phyloP scores from a whole-genome alignment of 495 filamentous ascomycete species.

The Beverwykella pulmonaria region DNA sequence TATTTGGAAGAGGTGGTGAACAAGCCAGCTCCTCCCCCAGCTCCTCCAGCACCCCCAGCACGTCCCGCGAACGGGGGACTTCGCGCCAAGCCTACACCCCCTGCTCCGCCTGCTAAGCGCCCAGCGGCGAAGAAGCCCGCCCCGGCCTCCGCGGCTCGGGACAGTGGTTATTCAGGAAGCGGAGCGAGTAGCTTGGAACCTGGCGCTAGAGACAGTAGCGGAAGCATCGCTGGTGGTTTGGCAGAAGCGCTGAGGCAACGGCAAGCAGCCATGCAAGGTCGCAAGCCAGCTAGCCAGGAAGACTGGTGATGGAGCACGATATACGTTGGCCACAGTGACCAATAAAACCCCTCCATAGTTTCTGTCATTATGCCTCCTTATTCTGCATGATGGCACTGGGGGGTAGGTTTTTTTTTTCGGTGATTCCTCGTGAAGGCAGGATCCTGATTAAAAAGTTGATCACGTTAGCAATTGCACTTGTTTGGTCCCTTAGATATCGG shows the following conservation, averaged over 20 bases:
- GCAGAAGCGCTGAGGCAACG: slow-evolving; percentile 78
- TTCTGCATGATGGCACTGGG: slow-evolving; percentile 7
- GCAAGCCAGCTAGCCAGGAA: slow-evolving; percentile 68
- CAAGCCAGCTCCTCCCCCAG: slow-evolving; percentile 42
- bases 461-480: slow-evolving; percentile 17
- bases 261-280: slow-evolving; percentile 68
- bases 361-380: neutral
- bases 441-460: slow-evolving; percentile 35
- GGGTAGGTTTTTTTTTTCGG: neutral
- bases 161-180: slow-evolving; percentile 54
- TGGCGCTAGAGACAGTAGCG: slow-evolving; percentile 54
- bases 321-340: neutral
- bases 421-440: slow-evolving; percentile 12
- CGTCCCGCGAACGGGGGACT: slow-evolving; percentile 50
- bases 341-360: neutral
- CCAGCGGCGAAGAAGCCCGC: slow-evolving; percentile 70
- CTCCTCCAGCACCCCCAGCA: slow-evolving; percentile 48
- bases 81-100: slow-evolving; percentile 72
- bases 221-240: slow-evolving; percentile 77
- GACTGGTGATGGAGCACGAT: slow-evolving; percentile 54
- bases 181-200: slow-evolving; percentile 66
- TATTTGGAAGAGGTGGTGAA: slow-evolving; percentile 79
- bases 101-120: slow-evolving; percentile 85
- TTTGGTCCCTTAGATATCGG: slow-evolving; percentile 1
- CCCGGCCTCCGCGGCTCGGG: slow-evolving; percentile 60